Conservation (phyloP, 345 rosid genomes). For the Populus simonii region DNA sequence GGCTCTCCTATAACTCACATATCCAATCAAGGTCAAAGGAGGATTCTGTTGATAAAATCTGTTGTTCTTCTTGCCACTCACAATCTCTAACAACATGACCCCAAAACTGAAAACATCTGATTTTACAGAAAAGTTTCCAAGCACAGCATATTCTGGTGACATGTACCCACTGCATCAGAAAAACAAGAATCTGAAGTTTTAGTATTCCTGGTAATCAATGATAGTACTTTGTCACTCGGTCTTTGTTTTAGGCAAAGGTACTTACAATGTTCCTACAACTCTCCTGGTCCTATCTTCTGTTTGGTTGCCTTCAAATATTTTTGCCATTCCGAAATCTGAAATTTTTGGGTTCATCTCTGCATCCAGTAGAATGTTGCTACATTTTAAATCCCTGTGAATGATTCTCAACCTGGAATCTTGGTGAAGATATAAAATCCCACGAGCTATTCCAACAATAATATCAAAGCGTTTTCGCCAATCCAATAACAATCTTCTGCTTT, state of each 20-base stretch:
- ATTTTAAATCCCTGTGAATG: constrained; percentile 28
- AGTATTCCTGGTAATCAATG: not conserved
- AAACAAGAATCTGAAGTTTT: not conserved
- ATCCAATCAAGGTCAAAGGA: constrained; percentile 11
- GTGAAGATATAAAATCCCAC: constrained; percentile 68
- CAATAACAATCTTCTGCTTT: constrained; percentile 25
- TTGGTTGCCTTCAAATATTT: constrained; percentile 49
- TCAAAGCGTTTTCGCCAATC: constrained; percentile 54
- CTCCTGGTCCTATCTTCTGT: constrained; percentile 48
- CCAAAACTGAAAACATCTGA: constrained; percentile 30
- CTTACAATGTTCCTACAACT: constrained; percentile 74
- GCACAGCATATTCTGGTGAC: constrained; percentile 1
- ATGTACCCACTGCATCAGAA: not conserved
- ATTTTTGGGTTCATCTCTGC: constrained; percentile 51
- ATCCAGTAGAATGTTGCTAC: constrained; percentile 62
- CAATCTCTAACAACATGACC: not conserved
- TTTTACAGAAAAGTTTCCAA: constrained; percentile 17
- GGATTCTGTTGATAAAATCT: constrained; percentile 4
- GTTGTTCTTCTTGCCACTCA: constrained; percentile 12
- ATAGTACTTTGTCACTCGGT: too few relatives aligned
- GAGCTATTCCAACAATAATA: constrained; percentile 54
- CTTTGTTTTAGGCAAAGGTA: constrained; percentile 1
- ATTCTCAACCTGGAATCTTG: constrained; percentile 66
- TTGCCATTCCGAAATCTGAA: constrained; percentile 65
- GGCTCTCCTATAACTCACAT: constrained; percentile 3